phyloP scores from a whole-genome alignment of 2,329 filamentous ascomycete genomes.

The Claviceps sp. region DNA sequence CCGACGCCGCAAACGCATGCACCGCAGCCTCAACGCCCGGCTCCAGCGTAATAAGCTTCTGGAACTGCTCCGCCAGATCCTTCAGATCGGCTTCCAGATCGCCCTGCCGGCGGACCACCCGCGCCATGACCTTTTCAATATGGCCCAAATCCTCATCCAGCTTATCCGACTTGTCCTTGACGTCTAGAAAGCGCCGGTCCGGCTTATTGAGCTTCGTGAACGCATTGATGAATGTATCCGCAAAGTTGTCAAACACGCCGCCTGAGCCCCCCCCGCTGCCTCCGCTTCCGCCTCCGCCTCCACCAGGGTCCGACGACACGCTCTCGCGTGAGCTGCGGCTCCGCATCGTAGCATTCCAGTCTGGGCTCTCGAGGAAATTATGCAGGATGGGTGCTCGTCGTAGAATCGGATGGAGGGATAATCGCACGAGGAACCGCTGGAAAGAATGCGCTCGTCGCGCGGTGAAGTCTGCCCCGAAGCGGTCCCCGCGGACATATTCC shows the following conservation, averaged over 20 bases:
- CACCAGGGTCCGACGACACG: slow-evolving; percentile 29
- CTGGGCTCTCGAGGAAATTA: slow-evolving; percentile 78
- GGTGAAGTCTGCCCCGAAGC: slow-evolving; percentile 89
- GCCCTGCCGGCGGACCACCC: slow-evolving; percentile 74
- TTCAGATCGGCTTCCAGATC: slow-evolving; percentile 81
- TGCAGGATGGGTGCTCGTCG: slow-evolving; percentile 72
- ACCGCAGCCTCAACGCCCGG: slow-evolving; percentile 72
- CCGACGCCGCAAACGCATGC: slow-evolving; percentile 72
- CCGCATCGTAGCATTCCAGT: slow-evolving; percentile 96
- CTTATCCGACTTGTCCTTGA: slow-evolving; percentile 84
- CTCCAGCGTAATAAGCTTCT: slow-evolving; percentile 80
- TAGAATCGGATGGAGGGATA: slow-evolving; percentile 79
- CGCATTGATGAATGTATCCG: slow-evolving; percentile 92
- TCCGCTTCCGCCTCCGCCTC: too few relatives aligned
- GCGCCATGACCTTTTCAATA: slow-evolving; percentile 89
- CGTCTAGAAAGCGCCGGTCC: slow-evolving; percentile 87
- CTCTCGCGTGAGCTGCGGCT: slow-evolving; percentile 55
- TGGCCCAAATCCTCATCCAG: slow-evolving; percentile 85
- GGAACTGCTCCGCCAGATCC: slow-evolving; percentile 87
- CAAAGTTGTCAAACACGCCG: slow-evolving; percentile 86
- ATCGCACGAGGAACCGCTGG: slow-evolving; percentile 75
- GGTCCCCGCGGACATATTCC: slow-evolving; percentile 93
- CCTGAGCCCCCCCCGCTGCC: slow-evolving; percentile 26
- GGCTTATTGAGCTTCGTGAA: slow-evolving; percentile 95
- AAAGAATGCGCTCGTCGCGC: slow-evolving; percentile 77